Evolutionary conservation across 2,329 filamentous ascomycete species (phyloP).

Genomic region (Sclerotinia nivalis): DNA sequence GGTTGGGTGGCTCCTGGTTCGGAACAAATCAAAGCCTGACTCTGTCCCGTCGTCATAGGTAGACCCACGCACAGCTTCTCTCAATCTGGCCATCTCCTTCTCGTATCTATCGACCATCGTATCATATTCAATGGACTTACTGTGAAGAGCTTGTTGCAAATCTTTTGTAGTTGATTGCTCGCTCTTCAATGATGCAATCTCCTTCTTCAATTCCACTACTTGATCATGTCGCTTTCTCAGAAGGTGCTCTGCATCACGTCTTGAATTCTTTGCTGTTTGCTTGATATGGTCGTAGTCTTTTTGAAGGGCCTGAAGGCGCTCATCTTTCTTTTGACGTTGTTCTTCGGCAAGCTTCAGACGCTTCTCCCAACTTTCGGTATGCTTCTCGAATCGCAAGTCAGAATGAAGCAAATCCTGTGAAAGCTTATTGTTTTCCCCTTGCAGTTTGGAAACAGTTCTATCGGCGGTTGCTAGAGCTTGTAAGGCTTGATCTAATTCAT

Average conservation of each 20-base stretch:
- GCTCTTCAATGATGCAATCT: conserved; percentile 50
- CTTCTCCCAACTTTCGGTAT: conserved; percentile 42
- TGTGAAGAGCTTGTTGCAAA: conserved; percentile 29
- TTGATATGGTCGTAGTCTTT: conserved; percentile 56
- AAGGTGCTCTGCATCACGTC: conserved; percentile 57
- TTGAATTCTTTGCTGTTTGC: conserved; percentile 53
- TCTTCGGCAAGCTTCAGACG: conserved; percentile 50
- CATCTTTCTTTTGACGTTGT: conserved; percentile 48
- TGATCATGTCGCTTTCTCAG: conserved; percentile 58
- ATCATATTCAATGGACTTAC: conserved; percentile 31
- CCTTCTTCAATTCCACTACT: conserved; percentile 57
- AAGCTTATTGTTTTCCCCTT: conserved; percentile 39
- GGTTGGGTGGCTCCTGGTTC: conserved; percentile 2
- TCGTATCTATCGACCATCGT: conserved; percentile 29
- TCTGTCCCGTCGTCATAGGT: conserved; percentile 6
- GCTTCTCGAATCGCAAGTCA: conserved; percentile 36
- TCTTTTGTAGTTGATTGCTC: conserved; percentile 27
- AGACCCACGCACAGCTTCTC: conserved; percentile 14
- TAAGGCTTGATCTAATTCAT: conserved; percentile 56
- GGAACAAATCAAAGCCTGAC: conserved; percentile 9
- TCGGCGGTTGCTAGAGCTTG: conserved; percentile 52
- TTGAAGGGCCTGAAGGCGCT: conserved; percentile 51
- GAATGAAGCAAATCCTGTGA: conserved; percentile 36
- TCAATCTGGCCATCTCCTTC: conserved; percentile 29
- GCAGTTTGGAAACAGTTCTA: conserved; percentile 34